A percentile compares a stretch with the other conserved stretches of the same genome.
Evolutionary conservation across 148 eudicot genomes (phyloP).

Genomic region (Arbutus unedo): DNA sequence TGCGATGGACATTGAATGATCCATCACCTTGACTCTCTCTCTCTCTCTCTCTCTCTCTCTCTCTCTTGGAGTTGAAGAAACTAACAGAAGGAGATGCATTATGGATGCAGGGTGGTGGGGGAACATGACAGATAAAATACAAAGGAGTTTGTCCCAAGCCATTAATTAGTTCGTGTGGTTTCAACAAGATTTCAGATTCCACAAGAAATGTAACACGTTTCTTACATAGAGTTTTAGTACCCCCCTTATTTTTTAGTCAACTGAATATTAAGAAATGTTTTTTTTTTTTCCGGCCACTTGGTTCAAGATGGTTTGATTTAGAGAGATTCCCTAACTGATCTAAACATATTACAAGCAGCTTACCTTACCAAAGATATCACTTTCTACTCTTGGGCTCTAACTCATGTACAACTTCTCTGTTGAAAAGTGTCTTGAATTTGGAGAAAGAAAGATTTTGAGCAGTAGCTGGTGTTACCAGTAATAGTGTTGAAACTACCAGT

Average conservation of each 20-base stretch:
- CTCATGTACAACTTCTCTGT: too few relatives aligned
- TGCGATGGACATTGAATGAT: too few relatives aligned
- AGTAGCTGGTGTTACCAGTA: too few relatives aligned
- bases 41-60: constrained; percentile 9
- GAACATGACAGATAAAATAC: constrained; percentile 20
- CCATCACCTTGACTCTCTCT: not conserved
- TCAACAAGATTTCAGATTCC: not conserved
- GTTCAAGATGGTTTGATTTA: too few relatives aligned
- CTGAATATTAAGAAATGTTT: not conserved
- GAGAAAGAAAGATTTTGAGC: too few relatives aligned
- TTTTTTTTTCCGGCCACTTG: too few relatives aligned
- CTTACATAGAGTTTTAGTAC: not conserved
- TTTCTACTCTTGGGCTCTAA: too few relatives aligned
- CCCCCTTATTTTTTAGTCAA: not conserved
- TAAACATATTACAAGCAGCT: too few relatives aligned
- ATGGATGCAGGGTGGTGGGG: not conserved
- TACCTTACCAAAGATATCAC: too few relatives aligned
- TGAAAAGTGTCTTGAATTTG: too few relatives aligned
- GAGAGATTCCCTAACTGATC: too few relatives aligned
- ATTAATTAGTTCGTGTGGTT: not conserved
- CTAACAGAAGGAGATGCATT: not conserved
- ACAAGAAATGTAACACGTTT: not conserved
- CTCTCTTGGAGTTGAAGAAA: not conserved
- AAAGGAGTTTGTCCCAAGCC: constrained; percentile 7
- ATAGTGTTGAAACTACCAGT: too few relatives aligned